These are phyloP conservation scores for Emydomyces testavorans DNA, from an alignment of 2,329 filamentous ascomycete genomes.

Conservation along the genomic window DNA sequence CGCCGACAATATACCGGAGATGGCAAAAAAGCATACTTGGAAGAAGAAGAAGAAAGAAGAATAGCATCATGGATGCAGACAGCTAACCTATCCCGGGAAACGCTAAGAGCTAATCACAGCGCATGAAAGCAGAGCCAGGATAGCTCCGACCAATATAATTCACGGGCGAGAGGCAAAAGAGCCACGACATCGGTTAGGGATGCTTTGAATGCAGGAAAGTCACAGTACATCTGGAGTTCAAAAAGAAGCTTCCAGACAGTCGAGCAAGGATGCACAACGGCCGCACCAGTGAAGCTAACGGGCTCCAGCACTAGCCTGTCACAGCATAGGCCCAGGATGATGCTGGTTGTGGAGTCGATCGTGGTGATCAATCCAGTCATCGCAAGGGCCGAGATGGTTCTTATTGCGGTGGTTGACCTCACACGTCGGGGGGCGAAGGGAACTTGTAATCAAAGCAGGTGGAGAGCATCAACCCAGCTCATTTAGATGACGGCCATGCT, in stretches of 20 bases:
- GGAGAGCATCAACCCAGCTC: too few species aligned
- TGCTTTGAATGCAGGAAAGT: background rate
- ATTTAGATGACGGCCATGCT: too few species aligned
- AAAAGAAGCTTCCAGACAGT: background rate
- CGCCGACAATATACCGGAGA: slow-evolving; percentile 4
- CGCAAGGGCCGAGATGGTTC: background rate
- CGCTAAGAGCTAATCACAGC: background rate
- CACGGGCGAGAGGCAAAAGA: background rate
- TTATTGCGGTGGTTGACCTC: background rate
- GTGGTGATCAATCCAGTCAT: background rate
- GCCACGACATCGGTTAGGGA: background rate
- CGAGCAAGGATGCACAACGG: too few species aligned
- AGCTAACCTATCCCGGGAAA: background rate
- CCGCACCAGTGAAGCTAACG: too few species aligned
- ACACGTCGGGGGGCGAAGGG: too few species aligned
- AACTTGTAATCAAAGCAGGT: too few species aligned
- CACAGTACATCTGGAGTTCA: too few species aligned
- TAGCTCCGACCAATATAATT: background rate
- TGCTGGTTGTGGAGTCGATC: background rate
- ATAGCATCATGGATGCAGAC: background rate
- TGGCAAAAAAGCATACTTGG: background rate
- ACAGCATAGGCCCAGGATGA: too few species aligned
- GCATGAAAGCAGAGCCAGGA: background rate
- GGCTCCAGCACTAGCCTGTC: too few species aligned
- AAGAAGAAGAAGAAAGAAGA: background rate